phyloP scores from a whole-genome alignment of 1,139 yeast genomes.

The Yamadazyma friedrichii region DNA sequence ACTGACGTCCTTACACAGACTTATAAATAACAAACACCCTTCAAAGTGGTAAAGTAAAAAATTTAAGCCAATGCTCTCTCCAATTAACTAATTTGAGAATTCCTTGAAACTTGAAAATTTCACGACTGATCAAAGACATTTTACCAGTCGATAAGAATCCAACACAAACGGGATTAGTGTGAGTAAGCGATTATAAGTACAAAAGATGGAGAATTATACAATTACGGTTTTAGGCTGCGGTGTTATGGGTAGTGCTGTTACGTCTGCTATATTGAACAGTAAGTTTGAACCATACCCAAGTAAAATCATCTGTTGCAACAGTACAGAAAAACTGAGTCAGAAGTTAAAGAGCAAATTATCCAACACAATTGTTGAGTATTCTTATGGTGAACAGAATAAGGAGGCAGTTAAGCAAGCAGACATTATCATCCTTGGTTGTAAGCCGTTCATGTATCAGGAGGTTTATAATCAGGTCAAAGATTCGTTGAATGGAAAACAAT shows the following conservation, averaged over 20 bases:
- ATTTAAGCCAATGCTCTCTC: background rate
- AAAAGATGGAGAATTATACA: conserved; percentile 49
- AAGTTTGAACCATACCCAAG: conserved; percentile 60
- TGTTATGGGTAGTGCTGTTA: conserved; percentile 95
- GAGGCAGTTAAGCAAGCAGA: conserved; percentile 63
- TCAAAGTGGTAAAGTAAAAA: no score
- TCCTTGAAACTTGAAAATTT: background rate
- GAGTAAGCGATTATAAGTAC: background rate
- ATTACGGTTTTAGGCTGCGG: conserved; percentile 90
- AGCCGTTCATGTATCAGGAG: conserved; percentile 73
- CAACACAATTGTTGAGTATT: conserved; percentile 51
- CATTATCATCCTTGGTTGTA: conserved; percentile 77
- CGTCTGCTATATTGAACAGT: conserved; percentile 66
- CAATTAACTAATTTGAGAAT: no score
- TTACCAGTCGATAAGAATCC: no score
- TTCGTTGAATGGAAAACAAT: conserved; percentile 50
- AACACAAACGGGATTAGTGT: no score
- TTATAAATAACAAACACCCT: no score
- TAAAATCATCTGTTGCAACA: conserved; percentile 75
- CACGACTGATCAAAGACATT: background rate
- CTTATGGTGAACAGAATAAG: conserved; percentile 52
- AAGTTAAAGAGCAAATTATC: conserved; percentile 41
- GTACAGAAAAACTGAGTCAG: conserved; percentile 49
- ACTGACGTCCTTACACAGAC: no score
- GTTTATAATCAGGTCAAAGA: conserved; percentile 49